phyloP scores from a whole-genome alignment of 139 green algal genomes.

The Astrephomene gubernaculifera region DNA sequence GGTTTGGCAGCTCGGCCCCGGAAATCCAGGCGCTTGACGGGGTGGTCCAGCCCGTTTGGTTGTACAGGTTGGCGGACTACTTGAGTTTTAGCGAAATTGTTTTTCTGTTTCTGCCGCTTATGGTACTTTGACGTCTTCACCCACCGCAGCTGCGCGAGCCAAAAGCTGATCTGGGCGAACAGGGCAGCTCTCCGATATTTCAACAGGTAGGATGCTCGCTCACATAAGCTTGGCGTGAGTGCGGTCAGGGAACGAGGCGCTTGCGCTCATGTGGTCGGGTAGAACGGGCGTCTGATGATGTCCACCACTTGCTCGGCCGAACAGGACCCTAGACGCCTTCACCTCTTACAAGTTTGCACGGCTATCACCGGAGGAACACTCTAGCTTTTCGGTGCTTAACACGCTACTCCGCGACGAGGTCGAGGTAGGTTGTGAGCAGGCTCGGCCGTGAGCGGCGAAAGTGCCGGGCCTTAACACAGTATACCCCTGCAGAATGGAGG shows the following conservation, averaged over 20 bases:
- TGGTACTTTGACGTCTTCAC: too few relatives aligned
- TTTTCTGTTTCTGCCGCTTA: too few relatives aligned
- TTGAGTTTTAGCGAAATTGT: too few relatives aligned
- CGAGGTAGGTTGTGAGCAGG: neutral
- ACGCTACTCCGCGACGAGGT: conserved; percentile 41
- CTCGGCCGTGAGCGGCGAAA: neutral
- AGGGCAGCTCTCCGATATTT: conserved; percentile 41
- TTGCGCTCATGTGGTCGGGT: neutral
- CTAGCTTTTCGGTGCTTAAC: conserved; percentile 35
- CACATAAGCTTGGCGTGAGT: too few relatives aligned
- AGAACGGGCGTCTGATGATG: conserved; percentile 8
- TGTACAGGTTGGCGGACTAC: conserved; percentile 37
- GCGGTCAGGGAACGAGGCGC: neutral
- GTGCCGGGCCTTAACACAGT: neutral
- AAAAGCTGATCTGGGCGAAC: conserved; percentile 40
- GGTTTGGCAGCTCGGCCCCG: conserved; percentile 6
- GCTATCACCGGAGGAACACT: conserved; percentile 19
- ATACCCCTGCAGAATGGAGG: conserved; percentile 33
- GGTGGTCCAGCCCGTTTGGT: conserved; percentile 22
- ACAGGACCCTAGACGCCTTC: conserved; percentile 40
- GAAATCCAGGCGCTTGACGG: conserved; percentile 29
- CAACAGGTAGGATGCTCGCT: conserved; percentile 7
- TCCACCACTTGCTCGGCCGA: neutral
- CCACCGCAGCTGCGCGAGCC: conserved; percentile 13
- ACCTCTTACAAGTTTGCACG: conserved; percentile 37